Evolutionary conservation across 495 filamentous ascomycete species (phyloP).

Genomic region (Parathielavia appendiculata): DNA sequence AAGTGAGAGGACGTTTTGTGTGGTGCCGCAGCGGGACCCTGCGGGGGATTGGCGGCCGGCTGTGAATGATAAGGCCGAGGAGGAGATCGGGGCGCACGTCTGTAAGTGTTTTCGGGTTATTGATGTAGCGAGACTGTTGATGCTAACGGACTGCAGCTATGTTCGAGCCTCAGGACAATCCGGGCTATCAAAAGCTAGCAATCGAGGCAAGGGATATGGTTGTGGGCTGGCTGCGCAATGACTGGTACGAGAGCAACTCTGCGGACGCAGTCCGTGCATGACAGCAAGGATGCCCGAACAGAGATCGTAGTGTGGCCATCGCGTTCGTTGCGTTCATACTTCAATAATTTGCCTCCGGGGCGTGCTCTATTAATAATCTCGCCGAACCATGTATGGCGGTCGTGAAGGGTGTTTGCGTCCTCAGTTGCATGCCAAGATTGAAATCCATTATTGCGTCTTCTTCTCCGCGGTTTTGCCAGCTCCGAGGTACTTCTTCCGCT

Average conservation of each 20-base stretch:
- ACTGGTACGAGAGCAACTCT: conserved; percentile 46
- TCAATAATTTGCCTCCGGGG: not conserved
- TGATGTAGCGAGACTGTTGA: not conserved
- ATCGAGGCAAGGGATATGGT: conserved; percentile 62
- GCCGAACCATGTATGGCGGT: not conserved
- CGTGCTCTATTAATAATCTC: conserved; percentile 1
- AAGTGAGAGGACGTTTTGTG: conserved; percentile 73
- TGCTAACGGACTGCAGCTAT: conserved; percentile 48
- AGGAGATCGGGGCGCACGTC: conserved; percentile 81
- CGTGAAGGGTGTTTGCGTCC: no score
- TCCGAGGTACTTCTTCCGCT: conserved; percentile 68
- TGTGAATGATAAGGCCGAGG: conserved; percentile 68
- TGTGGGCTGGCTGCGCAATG: conserved; percentile 51
- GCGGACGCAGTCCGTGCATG: conserved; percentile 21
- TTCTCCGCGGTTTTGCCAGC: conserved; percentile 37
- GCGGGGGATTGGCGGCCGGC: conserved; percentile 57
- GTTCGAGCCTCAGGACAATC: conserved; percentile 78
- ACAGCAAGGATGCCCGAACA: not conserved
- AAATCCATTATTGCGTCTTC: conserved; percentile 23
- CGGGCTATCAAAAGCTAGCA: conserved; percentile 65
- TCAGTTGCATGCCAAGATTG: not conserved
- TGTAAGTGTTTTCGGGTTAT: conserved; percentile 35
- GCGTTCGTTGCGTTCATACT: not conserved
- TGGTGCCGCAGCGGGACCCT: conserved; percentile 55
- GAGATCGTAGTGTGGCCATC: conserved; percentile 1